Evolutionary conservation across 2,329 filamentous ascomycete genomes (phyloP), one percentile per base, ranked within the genome.

Genomic region (Thielaviopsis punctulata): DNA sequence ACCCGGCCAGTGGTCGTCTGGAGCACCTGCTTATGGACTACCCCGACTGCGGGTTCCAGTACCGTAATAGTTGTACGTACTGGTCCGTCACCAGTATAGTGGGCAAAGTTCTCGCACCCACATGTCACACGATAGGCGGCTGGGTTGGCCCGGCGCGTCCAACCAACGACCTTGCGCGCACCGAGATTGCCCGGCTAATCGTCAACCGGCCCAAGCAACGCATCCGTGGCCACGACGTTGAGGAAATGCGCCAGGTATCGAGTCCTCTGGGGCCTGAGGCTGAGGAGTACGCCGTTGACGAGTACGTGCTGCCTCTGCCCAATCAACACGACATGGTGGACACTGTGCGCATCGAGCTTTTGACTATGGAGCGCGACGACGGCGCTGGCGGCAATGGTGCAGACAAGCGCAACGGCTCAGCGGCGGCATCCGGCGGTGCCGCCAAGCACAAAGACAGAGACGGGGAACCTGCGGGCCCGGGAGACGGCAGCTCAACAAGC

Each of bases 101-200:
- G 2, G 84, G 83, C 36, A 87, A 86, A 61, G 83, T 88, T 2
- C 69, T 88, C 7, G 82, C 79, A 39, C 79, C 82, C 22, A 86
- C 82, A 0, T 85, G 84, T 58, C 76, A 74, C 57, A 75, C 82
- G 52, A 72, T 84, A 19, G 82, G 77, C 44, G 84, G 84, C 22
- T 88, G 84, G 84, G 69, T 87, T 39, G 84, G 84, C 0, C 84
- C 84, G 2, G 82, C 80, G 25, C 74, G 80, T 7, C 80, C 80
- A 21, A 82, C 81, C 1, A 67, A 71, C 3, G 81, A 86, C 61
- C 73, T 88, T 3, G 72, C 71, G 48, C 75, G 78, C 36, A 80
- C 79, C 1, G 80, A 87, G 63, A 84, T 85, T 56, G 81, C 82
- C 0, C 73, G 80, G 30, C 76, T 87, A 53, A 77, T 80, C 55